A percentile compares a stretch with the other conserved stretches of the same genome.
Conservation (phyloP, 129 eudicot genomes). For the Dittrichia graveolens region DNA sequence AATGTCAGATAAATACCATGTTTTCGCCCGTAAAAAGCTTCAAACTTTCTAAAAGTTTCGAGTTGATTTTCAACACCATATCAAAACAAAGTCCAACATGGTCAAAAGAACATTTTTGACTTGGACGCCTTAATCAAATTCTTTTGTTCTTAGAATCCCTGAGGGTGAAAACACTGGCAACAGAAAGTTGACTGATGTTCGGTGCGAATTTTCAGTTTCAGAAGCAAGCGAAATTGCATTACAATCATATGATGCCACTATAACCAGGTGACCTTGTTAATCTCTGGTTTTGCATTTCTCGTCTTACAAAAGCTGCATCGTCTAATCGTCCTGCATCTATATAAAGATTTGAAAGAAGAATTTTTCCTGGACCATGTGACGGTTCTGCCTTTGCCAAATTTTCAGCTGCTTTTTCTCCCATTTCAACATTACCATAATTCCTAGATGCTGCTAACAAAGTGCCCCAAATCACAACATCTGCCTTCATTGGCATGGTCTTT, state of each 20-base stretch:
- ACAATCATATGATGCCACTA: constrained; percentile 60
- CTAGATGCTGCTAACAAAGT: constrained; percentile 71
- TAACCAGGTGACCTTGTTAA: constrained; percentile 70
- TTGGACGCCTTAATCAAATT: too few relatives aligned
- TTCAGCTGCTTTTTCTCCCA: constrained; percentile 76
- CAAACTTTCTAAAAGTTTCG: too few relatives aligned
- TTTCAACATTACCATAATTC: constrained; percentile 64
- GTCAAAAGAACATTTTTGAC: too few relatives aligned
- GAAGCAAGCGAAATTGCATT: background rate
- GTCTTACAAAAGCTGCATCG: constrained; percentile 71
- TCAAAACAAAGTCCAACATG: too few relatives aligned
- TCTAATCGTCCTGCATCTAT: constrained; percentile 84
- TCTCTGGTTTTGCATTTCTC: constrained; percentile 47
- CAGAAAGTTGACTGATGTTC: too few relatives aligned
- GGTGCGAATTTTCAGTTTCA: too few relatives aligned
- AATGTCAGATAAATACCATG: too few relatives aligned
- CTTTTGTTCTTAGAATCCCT: too few relatives aligned
- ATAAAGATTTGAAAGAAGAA: constrained; percentile 73
- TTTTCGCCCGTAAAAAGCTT: too few relatives aligned
- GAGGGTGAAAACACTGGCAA: too few relatives aligned
- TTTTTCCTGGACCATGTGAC: constrained; percentile 77
- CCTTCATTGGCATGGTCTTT: constrained; percentile 81
- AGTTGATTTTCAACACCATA: too few relatives aligned
- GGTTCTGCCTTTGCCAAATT: constrained; percentile 73
- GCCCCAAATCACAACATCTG: constrained; percentile 94